Evolutionary conservation across 73 alveolate species (phyloP).

Genomic region (Stentor coeruleus): DNA sequence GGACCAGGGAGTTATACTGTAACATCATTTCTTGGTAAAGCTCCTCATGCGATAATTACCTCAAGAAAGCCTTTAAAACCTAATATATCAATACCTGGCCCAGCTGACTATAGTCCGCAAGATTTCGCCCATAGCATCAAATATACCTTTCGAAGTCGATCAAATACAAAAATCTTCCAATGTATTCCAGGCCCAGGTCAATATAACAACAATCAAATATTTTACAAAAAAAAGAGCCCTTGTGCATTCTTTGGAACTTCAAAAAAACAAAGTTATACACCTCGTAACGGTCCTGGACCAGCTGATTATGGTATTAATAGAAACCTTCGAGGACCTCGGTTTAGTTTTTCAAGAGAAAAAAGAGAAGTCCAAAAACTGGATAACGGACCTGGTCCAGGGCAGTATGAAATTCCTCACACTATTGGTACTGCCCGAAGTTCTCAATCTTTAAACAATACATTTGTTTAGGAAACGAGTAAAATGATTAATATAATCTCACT

Average conservation of each 20-base stretch:
- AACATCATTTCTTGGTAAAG: background rate
- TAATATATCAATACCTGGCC: background rate
- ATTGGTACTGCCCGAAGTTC: too few species aligned
- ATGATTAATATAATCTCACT: too few species aligned
- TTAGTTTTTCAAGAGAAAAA: background rate
- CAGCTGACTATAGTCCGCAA: background rate
- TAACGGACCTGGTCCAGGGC: background rate
- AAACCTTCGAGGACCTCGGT: background rate
- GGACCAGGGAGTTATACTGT: background rate
- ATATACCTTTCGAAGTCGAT: background rate
- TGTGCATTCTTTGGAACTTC: background rate
- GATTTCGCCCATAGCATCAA: background rate
- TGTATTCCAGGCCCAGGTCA: background rate
- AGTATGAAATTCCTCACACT: too few species aligned
- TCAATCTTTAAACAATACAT: too few species aligned
- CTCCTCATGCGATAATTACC: background rate
- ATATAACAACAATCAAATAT: background rate
- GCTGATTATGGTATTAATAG: constrained; percentile 1
- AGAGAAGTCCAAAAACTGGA: background rate
- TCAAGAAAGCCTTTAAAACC: background rate
- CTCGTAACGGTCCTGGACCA: constrained; percentile 2
- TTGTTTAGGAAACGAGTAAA: too few species aligned
- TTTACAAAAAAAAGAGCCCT: background rate
- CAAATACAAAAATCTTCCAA: background rate
- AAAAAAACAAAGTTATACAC: background rate